Conservation (phyloP, 2,329 filamentous ascomycete genomes). For the Alternaria sp. region DNA sequence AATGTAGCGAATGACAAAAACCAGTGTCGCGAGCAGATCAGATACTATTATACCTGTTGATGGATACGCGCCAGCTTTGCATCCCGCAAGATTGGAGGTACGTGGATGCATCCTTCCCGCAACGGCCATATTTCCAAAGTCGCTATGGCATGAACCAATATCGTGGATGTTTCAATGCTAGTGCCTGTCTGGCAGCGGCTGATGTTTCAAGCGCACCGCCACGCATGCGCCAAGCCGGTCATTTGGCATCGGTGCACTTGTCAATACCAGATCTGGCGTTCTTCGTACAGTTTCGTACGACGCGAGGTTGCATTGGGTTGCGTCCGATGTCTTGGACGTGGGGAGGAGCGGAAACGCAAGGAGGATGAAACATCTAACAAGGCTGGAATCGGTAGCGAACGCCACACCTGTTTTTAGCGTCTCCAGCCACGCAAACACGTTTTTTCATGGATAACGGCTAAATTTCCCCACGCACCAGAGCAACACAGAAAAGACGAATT, state of each 20-base stretch:
- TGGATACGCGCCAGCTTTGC: neutral
- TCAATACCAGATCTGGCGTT: neutral
- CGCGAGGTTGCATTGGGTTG: neutral
- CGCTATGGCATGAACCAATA: constrained; percentile 5
- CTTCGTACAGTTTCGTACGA: neutral
- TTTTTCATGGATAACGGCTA: neutral
- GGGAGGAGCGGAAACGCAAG: neutral
- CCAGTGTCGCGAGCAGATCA: neutral
- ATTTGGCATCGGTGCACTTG: neutral
- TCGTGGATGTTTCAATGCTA: neutral
- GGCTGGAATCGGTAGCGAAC: neutral
- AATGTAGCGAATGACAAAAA: neutral
- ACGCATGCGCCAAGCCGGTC: constrained; percentile 3
- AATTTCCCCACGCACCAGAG: neutral
- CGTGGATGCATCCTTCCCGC: neutral
- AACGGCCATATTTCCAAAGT: neutral
- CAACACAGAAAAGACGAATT: neutral
- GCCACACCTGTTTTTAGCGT: neutral
- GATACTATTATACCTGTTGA: neutral
- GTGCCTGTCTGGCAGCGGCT: neutral
- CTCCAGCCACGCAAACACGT: neutral
- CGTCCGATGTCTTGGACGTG: neutral
- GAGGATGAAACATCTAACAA: constrained; percentile 3
- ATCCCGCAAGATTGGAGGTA: neutral
- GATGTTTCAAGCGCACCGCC: neutral